Evolutionary conservation across 441 rosid species (phyloP).

Genomic region (Euphorbia schlechtendalii): DNA sequence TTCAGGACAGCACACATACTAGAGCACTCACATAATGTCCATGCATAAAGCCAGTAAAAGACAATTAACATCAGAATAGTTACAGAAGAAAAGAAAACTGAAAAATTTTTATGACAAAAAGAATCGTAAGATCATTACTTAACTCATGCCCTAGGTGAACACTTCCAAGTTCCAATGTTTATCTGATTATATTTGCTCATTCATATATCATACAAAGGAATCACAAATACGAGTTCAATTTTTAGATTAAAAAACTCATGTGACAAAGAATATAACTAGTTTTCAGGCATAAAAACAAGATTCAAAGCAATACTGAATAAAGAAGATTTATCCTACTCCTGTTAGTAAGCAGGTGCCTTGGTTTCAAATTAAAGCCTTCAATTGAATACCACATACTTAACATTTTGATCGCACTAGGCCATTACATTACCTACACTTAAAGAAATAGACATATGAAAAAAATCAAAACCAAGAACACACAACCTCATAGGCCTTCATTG

Average conservation of each 20-base stretch:
- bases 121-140: neutral
- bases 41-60: neutral
- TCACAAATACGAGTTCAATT: neutral
- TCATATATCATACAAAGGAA: neutral
- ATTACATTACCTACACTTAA: neutral
- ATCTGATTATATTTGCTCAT: neutral
- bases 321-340: neutral
- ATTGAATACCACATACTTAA: conserved; percentile 2
- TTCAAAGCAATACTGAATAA: neutral
- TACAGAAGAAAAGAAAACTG: neutral
- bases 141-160: neutral
- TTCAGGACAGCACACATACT: neutral
- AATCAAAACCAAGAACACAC: neutral
- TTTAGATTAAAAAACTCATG: neutral
- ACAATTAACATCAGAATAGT: neutral
- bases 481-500: conserved; percentile 39
- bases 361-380: neutral
- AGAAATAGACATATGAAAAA: neutral
- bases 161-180: neutral
- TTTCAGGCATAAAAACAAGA: neutral
- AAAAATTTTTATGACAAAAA: neutral
- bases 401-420: neutral
- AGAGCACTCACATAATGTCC: neutral
- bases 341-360: neutral
- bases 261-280: neutral